phyloP scores from a whole-genome alignment of 2,329 filamentous ascomycete genomes.

The Fusarium verticillioides region DNA sequence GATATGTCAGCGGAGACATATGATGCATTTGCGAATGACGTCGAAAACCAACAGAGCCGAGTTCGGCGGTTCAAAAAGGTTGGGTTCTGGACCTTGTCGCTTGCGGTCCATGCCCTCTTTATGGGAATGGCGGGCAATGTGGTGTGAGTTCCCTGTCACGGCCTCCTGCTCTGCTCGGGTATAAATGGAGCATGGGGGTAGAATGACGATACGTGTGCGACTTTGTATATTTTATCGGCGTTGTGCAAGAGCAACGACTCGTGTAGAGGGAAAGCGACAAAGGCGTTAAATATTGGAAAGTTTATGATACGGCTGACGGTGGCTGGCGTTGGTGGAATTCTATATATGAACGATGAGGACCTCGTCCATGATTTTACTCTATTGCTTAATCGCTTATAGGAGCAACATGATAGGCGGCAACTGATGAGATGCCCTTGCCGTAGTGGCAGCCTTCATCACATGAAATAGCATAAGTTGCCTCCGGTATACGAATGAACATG shows the following conservation, averaged over 20 bases:
- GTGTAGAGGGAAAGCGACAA: conserved; percentile 29
- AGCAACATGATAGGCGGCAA: conserved; percentile 11
- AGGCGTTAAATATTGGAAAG: conserved; percentile 34
- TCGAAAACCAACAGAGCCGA: conserved; percentile 87
- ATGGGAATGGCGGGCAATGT: conserved; percentile 92
- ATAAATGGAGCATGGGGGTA: conserved; percentile 3
- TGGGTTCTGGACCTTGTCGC: conserved; percentile 92
- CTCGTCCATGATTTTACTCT: conserved; percentile 12
- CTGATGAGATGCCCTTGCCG: conserved; percentile 38
- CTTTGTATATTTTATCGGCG: conserved; percentile 26
- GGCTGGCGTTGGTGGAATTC: conserved; percentile 22
- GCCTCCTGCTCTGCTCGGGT: conserved; percentile 15
- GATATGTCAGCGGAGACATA: conserved; percentile 95
- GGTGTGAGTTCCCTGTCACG: conserved; percentile 51
- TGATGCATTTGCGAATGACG: conserved; percentile 90
- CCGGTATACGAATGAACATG: conserved; percentile 24
- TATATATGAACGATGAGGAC: conserved; percentile 10
- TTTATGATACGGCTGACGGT: neutral
- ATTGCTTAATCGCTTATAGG: conserved; percentile 14
- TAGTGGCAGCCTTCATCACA: conserved; percentile 23
- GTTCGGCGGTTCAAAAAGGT: conserved; percentile 93
- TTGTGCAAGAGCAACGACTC: conserved; percentile 4
- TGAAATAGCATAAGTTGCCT: conserved; percentile 6
- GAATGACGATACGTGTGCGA: conserved; percentile 15
- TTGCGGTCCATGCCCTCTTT: conserved; percentile 93